Conservation (phyloP, 768 basidiomycete species). For the Tylopilus plumbeoviolaceoides region DNA sequence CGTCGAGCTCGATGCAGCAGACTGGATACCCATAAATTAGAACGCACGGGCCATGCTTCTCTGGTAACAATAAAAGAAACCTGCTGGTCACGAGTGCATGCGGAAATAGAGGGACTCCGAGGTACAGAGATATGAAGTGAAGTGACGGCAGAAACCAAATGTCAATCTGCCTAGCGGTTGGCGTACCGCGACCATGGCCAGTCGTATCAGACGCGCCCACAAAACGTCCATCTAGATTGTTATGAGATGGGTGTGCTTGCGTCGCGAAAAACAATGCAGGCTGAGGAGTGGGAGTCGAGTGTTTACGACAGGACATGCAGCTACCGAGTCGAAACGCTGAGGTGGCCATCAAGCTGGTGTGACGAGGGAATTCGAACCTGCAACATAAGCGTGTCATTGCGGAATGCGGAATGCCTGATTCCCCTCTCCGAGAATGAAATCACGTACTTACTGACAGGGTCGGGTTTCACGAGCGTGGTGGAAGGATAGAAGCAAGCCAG, state of each 20-base stretch:
- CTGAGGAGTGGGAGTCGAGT: slow-evolving; percentile 12
- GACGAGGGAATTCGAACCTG: not conserved
- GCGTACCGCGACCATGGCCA: not conserved
- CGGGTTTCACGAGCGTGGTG: not conserved
- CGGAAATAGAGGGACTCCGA: slow-evolving; percentile 24
- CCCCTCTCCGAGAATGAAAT: slow-evolving; percentile 10
- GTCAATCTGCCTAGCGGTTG: not conserved
- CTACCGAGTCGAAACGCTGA: slow-evolving; percentile 9
- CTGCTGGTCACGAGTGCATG: not conserved
- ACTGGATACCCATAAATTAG: not conserved
- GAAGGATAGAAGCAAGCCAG: not conserved
- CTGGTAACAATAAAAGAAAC: slow-evolving; percentile 1
- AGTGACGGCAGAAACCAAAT: slow-evolving; percentile 9
- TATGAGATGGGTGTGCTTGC: slow-evolving; percentile 13
- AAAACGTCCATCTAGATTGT: not conserved
- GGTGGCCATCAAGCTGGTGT: slow-evolving; percentile 1
- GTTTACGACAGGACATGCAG: slow-evolving; percentile 14
- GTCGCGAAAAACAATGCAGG: not conserved
- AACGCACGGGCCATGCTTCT: slow-evolving; percentile 4
- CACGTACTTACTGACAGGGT: slow-evolving; percentile 3
- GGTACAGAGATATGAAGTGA: slow-evolving; percentile 8
- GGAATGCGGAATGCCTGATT: not conserved
- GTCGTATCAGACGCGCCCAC: not conserved
- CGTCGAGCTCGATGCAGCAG: not conserved
- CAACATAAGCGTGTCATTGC: not conserved